phyloP scores from a whole-genome alignment of 2,329 filamentous ascomycete species.

The Calonectria honghensis region DNA sequence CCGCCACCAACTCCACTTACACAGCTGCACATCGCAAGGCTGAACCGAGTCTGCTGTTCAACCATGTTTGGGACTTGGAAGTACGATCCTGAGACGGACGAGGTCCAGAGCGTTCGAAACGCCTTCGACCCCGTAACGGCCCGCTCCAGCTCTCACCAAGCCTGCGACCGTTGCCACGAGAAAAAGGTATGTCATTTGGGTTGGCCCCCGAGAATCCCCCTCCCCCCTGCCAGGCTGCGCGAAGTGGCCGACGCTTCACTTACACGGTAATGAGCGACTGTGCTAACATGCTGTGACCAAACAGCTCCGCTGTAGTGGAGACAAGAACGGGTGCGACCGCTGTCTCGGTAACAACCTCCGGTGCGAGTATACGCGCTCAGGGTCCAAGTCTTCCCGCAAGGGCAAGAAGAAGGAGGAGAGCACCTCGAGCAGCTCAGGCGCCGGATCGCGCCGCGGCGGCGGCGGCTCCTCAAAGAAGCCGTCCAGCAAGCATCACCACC shows the following conservation, averaged over 20 bases:
- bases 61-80: slow-evolving; percentile 63
- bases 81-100: slow-evolving; percentile 61
- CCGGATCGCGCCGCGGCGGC: slow-evolving; percentile 45
- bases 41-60: slow-evolving; percentile 21
- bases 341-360: slow-evolving; percentile 56
- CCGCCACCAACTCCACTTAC: slow-evolving; percentile 28
- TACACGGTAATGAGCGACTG: neutral
- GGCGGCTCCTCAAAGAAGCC: slow-evolving; percentile 50
- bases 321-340: slow-evolving; percentile 61
- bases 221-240: slow-evolving; percentile 18
- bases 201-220: neutral
- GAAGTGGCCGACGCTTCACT: neutral
- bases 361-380: slow-evolving; percentile 61
- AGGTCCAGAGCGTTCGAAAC: slow-evolving; percentile 61
- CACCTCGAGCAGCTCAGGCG: slow-evolving; percentile 42
- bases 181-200: slow-evolving; percentile 59
- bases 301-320: slow-evolving; percentile 62
- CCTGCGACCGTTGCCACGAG: slow-evolving; percentile 62
- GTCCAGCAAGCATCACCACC: slow-evolving; percentile 43
- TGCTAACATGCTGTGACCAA: slow-evolving; percentile 32
- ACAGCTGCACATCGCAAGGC: slow-evolving; percentile 12
- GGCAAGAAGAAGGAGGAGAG: slow-evolving; percentile 53
- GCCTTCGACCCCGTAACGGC: slow-evolving; percentile 62
- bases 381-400: slow-evolving; percentile 57
- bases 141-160: slow-evolving; percentile 62